Evolutionary conservation across 2,329 filamentous ascomycete species (phyloP).

Genomic region (Byssochlamys sp.): DNA sequence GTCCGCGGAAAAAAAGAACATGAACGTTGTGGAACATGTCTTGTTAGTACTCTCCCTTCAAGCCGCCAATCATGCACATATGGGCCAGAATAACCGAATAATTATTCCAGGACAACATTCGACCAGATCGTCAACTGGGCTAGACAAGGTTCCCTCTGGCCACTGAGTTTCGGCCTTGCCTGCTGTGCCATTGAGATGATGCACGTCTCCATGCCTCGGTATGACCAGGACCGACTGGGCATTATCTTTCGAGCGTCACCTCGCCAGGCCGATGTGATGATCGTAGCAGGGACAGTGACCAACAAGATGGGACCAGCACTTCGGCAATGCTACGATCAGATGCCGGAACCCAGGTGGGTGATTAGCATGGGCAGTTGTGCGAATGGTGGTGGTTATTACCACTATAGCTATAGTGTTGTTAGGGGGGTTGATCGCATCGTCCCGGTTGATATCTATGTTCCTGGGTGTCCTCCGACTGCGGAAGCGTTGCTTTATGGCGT

Average conservation of each 20-base stretch:
- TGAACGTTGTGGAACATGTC: background rate
- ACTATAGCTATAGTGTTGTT: constrained; percentile 72
- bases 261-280: constrained; percentile 84
- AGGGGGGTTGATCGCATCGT: constrained; percentile 68
- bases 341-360: constrained; percentile 85
- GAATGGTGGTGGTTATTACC: constrained; percentile 77
- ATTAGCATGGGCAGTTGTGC: constrained; percentile 77
- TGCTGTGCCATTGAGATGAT: constrained; percentile 92
- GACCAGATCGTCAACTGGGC: constrained; percentile 77
- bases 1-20: background rate
- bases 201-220: constrained; percentile 76
- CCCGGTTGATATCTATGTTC: constrained; percentile 71
- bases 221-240: constrained; percentile 79
- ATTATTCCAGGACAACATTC: constrained; percentile 54
- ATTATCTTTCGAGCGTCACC: constrained; percentile 87
- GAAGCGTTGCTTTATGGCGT: constrained; percentile 52
- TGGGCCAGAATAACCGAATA: background rate
- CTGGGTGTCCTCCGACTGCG: constrained; percentile 54
- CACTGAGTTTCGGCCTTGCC: constrained; percentile 77
- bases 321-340: constrained; percentile 87
- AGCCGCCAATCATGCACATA: background rate
- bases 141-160: constrained; percentile 75
- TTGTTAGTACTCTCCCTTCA: background rate
- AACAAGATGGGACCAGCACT: constrained; percentile 94
- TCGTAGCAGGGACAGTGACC: constrained; percentile 81